These are phyloP conservation scores for Tolypocladium tundrense DNA, from an alignment of 2,329 filamentous ascomycete species.

Conservation along the genomic window DNA sequence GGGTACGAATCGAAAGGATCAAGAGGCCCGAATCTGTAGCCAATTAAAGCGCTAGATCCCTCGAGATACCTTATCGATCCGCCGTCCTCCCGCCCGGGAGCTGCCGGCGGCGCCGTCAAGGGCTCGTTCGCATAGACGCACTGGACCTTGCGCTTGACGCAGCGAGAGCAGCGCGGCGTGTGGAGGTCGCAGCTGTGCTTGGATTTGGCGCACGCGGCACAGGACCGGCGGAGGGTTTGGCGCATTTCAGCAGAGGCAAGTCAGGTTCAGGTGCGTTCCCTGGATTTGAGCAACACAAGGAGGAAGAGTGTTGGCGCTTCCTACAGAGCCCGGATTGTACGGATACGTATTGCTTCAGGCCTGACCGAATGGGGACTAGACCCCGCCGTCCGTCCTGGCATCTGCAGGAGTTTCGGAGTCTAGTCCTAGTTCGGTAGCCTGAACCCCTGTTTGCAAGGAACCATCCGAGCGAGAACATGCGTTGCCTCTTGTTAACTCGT, in stretches of 20 bases:
- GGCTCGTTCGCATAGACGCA: constrained; percentile 47
- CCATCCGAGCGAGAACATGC: background rate
- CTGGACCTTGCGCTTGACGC: constrained; percentile 32
- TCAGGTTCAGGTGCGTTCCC: background rate
- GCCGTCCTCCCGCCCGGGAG: background rate
- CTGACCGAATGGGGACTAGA: constrained; percentile 17
- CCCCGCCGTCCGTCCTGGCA: constrained; percentile 10
- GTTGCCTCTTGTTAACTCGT: background rate
- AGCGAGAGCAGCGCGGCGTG: constrained; percentile 44
- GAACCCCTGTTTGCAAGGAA: background rate
- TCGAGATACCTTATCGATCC: background rate
- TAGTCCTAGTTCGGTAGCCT: constrained; percentile 14
- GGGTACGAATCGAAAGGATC: constrained; percentile 50
- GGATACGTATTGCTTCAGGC: background rate
- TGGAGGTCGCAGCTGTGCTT: constrained; percentile 46
- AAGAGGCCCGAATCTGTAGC: constrained; percentile 22
- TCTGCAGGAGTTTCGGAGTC: constrained; percentile 16
- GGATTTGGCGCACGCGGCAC: constrained; percentile 42
- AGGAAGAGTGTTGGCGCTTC: background rate
- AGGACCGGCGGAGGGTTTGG: constrained; percentile 46
- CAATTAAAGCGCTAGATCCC: constrained; percentile 7
- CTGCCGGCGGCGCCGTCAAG: constrained; percentile 16
- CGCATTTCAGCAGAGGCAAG: constrained; percentile 28
- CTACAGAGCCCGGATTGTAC: background rate
- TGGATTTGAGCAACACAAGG: background rate